Conservation (phyloP, 192 early-diverging fungal species). For the Gonapodya prolifera region DNA sequence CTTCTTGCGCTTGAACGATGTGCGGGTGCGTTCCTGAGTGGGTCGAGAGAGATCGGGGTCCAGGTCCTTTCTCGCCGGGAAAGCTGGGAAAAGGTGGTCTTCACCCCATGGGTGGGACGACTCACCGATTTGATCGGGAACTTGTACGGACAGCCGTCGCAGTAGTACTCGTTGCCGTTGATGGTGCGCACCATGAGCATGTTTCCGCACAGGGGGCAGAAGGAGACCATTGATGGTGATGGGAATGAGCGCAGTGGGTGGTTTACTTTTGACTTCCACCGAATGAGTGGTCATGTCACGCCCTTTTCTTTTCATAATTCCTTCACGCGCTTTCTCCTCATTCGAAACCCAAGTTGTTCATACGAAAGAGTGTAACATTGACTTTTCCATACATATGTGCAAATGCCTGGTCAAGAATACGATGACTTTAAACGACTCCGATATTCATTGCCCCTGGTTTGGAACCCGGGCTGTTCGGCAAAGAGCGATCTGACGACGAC, state of each 20-base stretch:
- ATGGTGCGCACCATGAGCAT: slow-evolving; percentile 54
- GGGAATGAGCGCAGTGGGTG: not conserved
- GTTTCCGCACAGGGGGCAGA: slow-evolving; percentile 82
- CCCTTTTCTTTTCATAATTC: slow-evolving; percentile 17
- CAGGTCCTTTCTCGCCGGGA: not conserved
- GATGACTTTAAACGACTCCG: no score
- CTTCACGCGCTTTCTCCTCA: not conserved
- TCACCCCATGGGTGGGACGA: not conserved
- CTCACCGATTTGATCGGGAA: slow-evolving; percentile 49
- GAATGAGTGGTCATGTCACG: not conserved
- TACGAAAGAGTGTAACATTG: not conserved
- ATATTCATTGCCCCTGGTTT: not conserved
- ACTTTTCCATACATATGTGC: not conserved
- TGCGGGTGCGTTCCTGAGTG: not conserved
- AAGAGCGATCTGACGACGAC: not conserved
- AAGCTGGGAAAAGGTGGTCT: not conserved
- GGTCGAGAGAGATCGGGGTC: not conserved
- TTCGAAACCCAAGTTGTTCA: not conserved
- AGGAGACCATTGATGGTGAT: slow-evolving; percentile 38
- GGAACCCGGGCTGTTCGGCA: not conserved
- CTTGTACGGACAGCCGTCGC: slow-evolving; percentile 83
- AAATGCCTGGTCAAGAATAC: no score
- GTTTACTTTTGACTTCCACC: not conserved
- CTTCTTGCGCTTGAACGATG: slow-evolving; percentile 56
- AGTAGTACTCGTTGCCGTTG: slow-evolving; percentile 52